phyloP scores from a whole-genome alignment of 495 filamentous ascomycete genomes.

The Talaromyces trachyspermus region DNA sequence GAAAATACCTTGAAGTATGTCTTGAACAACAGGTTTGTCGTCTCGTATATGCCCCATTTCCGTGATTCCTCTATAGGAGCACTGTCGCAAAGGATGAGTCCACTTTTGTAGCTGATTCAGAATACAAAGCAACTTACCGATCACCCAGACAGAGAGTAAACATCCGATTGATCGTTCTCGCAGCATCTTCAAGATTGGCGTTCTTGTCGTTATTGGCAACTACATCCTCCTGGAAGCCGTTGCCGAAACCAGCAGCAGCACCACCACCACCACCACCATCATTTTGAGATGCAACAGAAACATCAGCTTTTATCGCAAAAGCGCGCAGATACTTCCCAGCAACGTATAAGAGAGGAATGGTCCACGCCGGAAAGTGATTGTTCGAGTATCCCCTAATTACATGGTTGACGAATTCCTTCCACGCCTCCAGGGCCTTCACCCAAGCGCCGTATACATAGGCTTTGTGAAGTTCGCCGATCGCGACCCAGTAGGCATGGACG shows the following conservation, averaged over 20 bases:
- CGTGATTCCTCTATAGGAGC: conserved; percentile 80
- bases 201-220: conserved; percentile 63
- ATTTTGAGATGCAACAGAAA: conserved; percentile 37
- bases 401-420: conserved; percentile 68
- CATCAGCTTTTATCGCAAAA: conserved; percentile 85
- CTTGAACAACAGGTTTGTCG: conserved; percentile 89
- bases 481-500: conserved; percentile 76
- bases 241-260: too few relatives aligned
- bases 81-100: conserved; percentile 40
- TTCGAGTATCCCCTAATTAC: conserved; percentile 70
- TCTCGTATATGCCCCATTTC: conserved; percentile 96
- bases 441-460: conserved; percentile 52
- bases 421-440: conserved; percentile 69
- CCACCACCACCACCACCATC: too few relatives aligned
- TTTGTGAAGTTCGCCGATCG: conserved; percentile 57
- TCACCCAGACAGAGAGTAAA: conserved; percentile 85
- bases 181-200: conserved; percentile 80
- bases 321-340: conserved; percentile 73
- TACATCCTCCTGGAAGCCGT: conserved; percentile 68
- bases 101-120: conserved; percentile 1
- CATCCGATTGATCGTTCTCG: conserved; percentile 76
- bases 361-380: conserved; percentile 71
- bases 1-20: conserved; percentile 77
- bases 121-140: conserved; percentile 49
- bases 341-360: conserved; percentile 78